Conservation (phyloP, 192 early-diverging fungal genomes). For the Ramicandelaber brevisporus region DNA sequence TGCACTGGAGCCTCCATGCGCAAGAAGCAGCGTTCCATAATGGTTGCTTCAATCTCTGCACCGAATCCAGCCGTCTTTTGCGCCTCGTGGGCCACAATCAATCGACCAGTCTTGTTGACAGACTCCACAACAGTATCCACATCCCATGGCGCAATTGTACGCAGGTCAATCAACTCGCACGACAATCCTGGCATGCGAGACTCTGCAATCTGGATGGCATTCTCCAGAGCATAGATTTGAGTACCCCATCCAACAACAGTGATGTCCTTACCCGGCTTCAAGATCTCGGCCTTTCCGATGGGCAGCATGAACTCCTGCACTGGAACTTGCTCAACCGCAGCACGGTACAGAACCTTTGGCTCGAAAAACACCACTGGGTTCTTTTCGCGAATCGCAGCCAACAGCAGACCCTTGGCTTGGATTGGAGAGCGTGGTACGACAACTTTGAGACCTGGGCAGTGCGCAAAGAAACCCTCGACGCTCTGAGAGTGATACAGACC, state of each 20-base stretch:
- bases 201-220: conserved; percentile 65
- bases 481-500: conserved; percentile 88
- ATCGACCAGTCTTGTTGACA: conserved; percentile 78
- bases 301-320: conserved; percentile 76
- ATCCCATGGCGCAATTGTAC: conserved; percentile 80
- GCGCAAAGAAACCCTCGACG: conserved; percentile 88
- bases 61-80: conserved; percentile 74
- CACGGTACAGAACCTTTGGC: conserved; percentile 88
- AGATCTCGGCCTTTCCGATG: conserved; percentile 70
- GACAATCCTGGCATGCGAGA: conserved; percentile 60
- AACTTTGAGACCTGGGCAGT: conserved; percentile 80
- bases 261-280: conserved; percentile 61
- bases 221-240: conserved; percentile 82
- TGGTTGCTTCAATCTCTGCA: conserved; percentile 62
- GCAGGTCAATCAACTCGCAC: conserved; percentile 80
- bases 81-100: conserved; percentile 85
- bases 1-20: conserved; percentile 73
- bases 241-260: conserved; percentile 82
- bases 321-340: conserved; percentile 86
- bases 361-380: conserved; percentile 94
- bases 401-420: conserved; percentile 82
- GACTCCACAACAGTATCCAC: conserved; percentile 68
- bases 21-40: conserved; percentile 84
- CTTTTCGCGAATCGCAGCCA: conserved; percentile 67
- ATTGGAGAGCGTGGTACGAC: conserved; percentile 79